phyloP scores from a whole-genome alignment of 352 stramenopile genomes.

The Phytophthora idaei region DNA sequence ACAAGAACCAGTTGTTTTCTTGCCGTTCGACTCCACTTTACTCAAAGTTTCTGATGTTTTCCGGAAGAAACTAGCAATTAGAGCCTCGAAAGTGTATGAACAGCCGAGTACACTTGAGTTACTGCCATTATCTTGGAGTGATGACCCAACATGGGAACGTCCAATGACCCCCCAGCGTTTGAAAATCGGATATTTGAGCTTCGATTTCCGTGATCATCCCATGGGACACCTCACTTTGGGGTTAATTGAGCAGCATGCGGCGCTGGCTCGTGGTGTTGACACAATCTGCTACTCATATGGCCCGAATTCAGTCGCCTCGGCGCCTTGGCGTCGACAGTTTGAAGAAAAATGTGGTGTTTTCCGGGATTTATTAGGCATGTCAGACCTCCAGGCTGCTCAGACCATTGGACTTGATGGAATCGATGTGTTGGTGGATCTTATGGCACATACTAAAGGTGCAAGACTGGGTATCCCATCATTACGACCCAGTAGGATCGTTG shows the following conservation, averaged over 20 bases:
- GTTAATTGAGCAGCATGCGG: conserved; percentile 77
- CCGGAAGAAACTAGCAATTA: conserved; percentile 52
- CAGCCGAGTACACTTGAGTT: conserved; percentile 50
- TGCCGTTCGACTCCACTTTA: conserved; percentile 80
- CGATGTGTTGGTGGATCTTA: conserved; percentile 92
- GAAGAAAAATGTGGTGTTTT: conserved; percentile 63
- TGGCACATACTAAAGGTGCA: conserved; percentile 89
- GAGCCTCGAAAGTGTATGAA: conserved; percentile 32
- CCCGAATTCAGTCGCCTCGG: conserved; percentile 61
- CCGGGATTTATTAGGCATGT: conserved; percentile 54
- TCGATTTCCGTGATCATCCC: conserved; percentile 92
- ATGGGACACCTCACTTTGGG: conserved; percentile 92
- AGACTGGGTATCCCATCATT: conserved; percentile 67
- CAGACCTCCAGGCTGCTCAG: conserved; percentile 60
- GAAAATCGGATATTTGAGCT: conserved; percentile 88
- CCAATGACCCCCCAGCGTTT: conserved; percentile 46
- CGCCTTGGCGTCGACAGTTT: conserved; percentile 57
- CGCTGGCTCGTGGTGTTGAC: conserved; percentile 43
- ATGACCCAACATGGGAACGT: conserved; percentile 10
- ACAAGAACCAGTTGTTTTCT: conserved; percentile 34
- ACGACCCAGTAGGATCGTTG: conserved; percentile 60
- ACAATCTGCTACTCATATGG: conserved; percentile 87
- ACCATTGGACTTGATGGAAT: conserved; percentile 63
- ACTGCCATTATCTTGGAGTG: conserved; percentile 24
- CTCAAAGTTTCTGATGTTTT: conserved; percentile 54